Percentiles rank a stretch among this genome's conserved stretches.
These are phyloP conservation scores for Castanopsis chinensis DNA, from an alignment of 306 rosid genomes.

Conservation along the genomic window DNA sequence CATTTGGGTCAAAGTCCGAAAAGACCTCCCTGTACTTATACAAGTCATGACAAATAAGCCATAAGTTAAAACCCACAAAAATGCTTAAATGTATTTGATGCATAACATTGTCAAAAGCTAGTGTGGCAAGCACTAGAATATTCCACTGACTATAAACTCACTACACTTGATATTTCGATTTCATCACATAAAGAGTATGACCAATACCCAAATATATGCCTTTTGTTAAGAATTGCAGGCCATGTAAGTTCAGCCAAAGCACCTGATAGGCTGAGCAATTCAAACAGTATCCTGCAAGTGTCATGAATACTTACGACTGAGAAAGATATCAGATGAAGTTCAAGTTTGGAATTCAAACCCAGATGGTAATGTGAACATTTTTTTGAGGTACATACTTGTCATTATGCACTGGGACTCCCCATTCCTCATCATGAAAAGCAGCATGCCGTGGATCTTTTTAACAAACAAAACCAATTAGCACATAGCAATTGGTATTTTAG, in stretches of 20 bases:
- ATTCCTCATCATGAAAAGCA: conserved; percentile 68
- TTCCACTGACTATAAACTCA: conserved; percentile 1
- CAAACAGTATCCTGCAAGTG: conserved; percentile 59
- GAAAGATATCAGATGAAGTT: conserved; percentile 7
- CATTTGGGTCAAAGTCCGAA: conserved; percentile 65
- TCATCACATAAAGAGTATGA: background rate
- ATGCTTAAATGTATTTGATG: background rate
- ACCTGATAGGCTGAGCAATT: conserved; percentile 76
- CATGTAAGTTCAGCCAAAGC: conserved; percentile 78
- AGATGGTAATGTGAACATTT: conserved; percentile 21
- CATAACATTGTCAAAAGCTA: conserved; percentile 13
- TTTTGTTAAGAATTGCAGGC: conserved; percentile 65
- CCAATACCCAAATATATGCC: conserved; percentile 61
- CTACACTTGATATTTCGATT: background rate
- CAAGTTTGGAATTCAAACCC: conserved; percentile 22
- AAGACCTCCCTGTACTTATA: conserved; percentile 54
- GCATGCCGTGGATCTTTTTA: conserved; percentile 55
- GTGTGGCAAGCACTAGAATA: conserved; percentile 11
- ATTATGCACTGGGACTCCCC: conserved; percentile 74
- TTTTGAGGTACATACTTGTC: conserved; percentile 54
- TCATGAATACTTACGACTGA: conserved; percentile 9
- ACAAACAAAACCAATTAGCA: conserved; percentile 24
- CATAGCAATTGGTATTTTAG: conserved; percentile 5
- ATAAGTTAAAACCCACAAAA: conserved; percentile 4
- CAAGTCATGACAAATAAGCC: conserved; percentile 16